These are phyloP conservation scores for Sclerotinia trifoliorum DNA, from an alignment of 2,329 filamentous ascomycete genomes.

Conservation along the genomic window DNA sequence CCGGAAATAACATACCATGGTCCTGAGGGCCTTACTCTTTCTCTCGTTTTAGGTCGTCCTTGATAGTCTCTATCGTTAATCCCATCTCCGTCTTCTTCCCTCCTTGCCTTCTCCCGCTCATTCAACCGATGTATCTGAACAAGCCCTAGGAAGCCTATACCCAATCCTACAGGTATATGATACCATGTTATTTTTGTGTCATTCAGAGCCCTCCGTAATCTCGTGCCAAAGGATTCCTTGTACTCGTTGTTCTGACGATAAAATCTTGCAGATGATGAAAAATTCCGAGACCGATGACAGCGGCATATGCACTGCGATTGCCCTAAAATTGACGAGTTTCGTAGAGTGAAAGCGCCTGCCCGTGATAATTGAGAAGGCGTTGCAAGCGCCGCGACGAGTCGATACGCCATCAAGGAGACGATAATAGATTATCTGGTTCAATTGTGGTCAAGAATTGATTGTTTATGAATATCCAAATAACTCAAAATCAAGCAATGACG, in stretches of 20 bases:
- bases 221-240: slow-evolving; percentile 38
- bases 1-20: slow-evolving; percentile 52
- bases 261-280: slow-evolving; percentile 35
- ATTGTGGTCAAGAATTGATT: slow-evolving; percentile 7
- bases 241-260: slow-evolving; percentile 34
- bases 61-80: slow-evolving; percentile 44
- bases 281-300: slow-evolving; percentile 30
- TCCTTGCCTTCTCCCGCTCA: slow-evolving; percentile 47
- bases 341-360: slow-evolving; percentile 1
- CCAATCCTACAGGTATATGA: slow-evolving; percentile 67
- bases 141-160: slow-evolving; percentile 64
- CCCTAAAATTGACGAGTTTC: slow-evolving; percentile 16
- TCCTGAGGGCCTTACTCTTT: slow-evolving; percentile 62
- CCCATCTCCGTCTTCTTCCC: slow-evolving; percentile 42
- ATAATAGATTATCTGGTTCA: background rate
- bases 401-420: slow-evolving; percentile 11
- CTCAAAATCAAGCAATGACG: slow-evolving; percentile 15
- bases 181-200: slow-evolving; percentile 70
- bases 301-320: slow-evolving; percentile 28
- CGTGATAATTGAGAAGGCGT: background rate
- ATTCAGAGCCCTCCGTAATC: slow-evolving; percentile 57
- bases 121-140: slow-evolving; percentile 63
- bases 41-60: slow-evolving; percentile 47
- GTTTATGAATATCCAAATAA: background rate
- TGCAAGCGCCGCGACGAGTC: slow-evolving; percentile 7